Evolutionary conservation across 805 yeast genomes (phyloP), one percentile per base, ranked within the genome.

Genomic region (Wickerhamomyces chambardii): DNA sequence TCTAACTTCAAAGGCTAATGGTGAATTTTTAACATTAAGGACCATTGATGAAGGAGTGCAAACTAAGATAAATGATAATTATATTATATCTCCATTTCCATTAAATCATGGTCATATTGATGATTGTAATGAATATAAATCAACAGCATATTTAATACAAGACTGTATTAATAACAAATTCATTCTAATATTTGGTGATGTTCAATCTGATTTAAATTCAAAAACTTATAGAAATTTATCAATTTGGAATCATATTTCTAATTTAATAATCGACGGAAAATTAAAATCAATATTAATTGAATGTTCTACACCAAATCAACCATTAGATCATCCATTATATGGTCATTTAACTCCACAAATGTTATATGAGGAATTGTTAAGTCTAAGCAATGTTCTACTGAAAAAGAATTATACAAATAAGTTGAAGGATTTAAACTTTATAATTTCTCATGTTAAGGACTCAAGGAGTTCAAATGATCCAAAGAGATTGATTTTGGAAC

Each of bases 261-360:
- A 68, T 0, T 45, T 62, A 21, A 61, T 81, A 1, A 47, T 61
- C 0, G 32, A 56, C 4, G 53, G 60, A 4, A 39, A 55, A 12
- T 56, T 87, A 30, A 61, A 56, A 16, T 75, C 77, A 0, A 69
- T 87, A 2, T 55, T 86, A 14, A 70, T 89, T 17, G 97, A 87
- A 54, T 87, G 97, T 50, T 84, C 95, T 1, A 70, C 74, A 6
- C 48, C 66, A 2, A 64, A 65, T 40, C 57, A 61, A 10, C 65
- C 70, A 1, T 60, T 63, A 2, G 55, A 61, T 9, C 64, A 66
- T 6, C 68, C 73, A 3, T 48, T 85, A 18, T 87, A 75, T 52
- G 97, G 97, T 2, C 97, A 87, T 57, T 51, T 87, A 56, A 78
- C 82, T 11, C 95, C 96, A 4, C 46, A 54, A 3, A 68, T 70